Conservation (phyloP, 495 filamentous ascomycete species). For the Neurospora sp. region DNA sequence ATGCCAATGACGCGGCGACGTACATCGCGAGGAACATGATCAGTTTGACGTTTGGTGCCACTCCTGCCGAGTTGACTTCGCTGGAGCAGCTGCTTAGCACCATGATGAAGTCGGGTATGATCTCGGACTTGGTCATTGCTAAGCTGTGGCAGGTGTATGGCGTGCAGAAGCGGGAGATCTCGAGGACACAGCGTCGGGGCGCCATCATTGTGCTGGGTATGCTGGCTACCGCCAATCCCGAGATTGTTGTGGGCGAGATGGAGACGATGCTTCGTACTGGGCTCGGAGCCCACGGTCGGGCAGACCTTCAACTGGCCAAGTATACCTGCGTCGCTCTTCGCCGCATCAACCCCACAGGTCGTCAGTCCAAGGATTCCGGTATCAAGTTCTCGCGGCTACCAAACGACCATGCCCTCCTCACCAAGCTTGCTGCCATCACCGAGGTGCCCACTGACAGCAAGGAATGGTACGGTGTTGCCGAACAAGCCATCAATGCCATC, state of each 20-base stretch:
- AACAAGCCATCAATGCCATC: slow-evolving; percentile 93
- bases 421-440: slow-evolving; percentile 67
- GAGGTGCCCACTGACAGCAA: slow-evolving; percentile 80
- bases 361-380: slow-evolving; percentile 61
- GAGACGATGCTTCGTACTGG: slow-evolving; percentile 88
- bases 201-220: slow-evolving; percentile 96
- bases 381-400: slow-evolving; percentile 64
- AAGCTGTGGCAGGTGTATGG: slow-evolving; percentile 98
- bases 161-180: slow-evolving; percentile 86
- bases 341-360: slow-evolving; percentile 74
- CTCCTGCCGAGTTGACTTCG: slow-evolving; percentile 87
- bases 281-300: slow-evolving; percentile 65
- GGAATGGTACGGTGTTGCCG: slow-evolving; percentile 96
- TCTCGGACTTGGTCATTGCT: slow-evolving; percentile 74
- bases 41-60: slow-evolving; percentile 89
- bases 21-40: slow-evolving; percentile 99
- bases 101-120: slow-evolving; percentile 90
- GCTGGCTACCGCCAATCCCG: slow-evolving; percentile 84
- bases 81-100: slow-evolving; percentile 89
- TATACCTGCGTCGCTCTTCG: slow-evolving; percentile 89
- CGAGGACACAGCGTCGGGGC: slow-evolving; percentile 79
- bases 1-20: slow-evolving; percentile 81
- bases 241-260: slow-evolving; percentile 87
- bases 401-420: slow-evolving; percentile 83
- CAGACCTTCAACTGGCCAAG: slow-evolving; percentile 80